phyloP scores from a whole-genome alignment of 73 alveolate species.

The Paramecium tetraurelia region DNA sequence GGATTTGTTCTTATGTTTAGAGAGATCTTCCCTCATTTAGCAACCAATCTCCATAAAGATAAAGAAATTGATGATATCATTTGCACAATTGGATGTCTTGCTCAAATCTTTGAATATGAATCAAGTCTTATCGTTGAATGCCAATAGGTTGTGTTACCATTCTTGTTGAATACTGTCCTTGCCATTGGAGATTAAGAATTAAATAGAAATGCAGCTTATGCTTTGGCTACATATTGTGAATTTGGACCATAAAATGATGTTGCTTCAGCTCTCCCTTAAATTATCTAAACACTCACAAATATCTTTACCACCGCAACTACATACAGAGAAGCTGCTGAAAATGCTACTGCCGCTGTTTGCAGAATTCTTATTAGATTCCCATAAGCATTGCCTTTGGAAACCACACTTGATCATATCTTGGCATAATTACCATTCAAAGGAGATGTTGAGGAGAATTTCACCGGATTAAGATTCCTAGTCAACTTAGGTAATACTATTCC shows the following conservation, averaged over 20 bases:
- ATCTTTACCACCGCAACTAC: neutral
- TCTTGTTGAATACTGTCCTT: slow-evolving; percentile 8
- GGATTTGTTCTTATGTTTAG: slow-evolving; percentile 47
- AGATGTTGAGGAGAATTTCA: slow-evolving; percentile 57
- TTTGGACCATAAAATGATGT: slow-evolving; percentile 43
- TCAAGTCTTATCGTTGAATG: slow-evolving; percentile 40
- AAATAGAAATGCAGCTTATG: slow-evolving; percentile 58
- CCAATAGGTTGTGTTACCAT: slow-evolving; percentile 11
- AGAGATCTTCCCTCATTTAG: slow-evolving; percentile 33
- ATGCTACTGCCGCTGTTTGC: slow-evolving; percentile 66
- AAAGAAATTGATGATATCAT: slow-evolving; percentile 57
- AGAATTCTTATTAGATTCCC: slow-evolving; percentile 63
- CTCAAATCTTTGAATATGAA: slow-evolving; percentile 44
- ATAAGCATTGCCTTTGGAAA: slow-evolving; percentile 46
- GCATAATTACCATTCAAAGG: slow-evolving; percentile 39
- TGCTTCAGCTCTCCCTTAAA: slow-evolving; percentile 20
- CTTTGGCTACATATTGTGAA: slow-evolving; percentile 53
- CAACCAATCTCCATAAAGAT: slow-evolving; percentile 29
- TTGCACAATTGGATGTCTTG: slow-evolving; percentile 57
- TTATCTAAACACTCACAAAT: neutral
- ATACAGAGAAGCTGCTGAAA: slow-evolving; percentile 44
- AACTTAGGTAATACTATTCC: slow-evolving; percentile 50
- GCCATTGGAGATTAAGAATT: slow-evolving; percentile 55
- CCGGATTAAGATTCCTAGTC: slow-evolving; percentile 48
- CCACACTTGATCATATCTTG: slow-evolving; percentile 35